phyloP scores from a whole-genome alignment of 345 rosid genomes.

The Citrus reticulata region DNA sequence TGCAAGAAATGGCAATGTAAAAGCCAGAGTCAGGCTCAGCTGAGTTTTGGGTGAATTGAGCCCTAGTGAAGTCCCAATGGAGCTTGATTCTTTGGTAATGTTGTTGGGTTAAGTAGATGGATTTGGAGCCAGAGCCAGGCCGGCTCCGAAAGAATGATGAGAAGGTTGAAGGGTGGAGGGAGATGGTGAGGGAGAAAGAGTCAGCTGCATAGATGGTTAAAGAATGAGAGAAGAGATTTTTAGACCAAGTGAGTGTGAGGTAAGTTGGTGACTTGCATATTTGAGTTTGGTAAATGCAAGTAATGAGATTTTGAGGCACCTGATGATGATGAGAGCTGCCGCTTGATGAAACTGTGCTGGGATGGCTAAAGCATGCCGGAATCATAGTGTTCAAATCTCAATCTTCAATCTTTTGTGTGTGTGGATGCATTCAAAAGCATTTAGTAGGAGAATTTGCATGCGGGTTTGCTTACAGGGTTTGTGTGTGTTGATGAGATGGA shows the following conservation, averaged over 20 bases:
- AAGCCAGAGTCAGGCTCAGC: slow-evolving; percentile 51
- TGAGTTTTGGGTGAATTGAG: slow-evolving; percentile 37
- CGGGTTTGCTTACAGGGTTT: background rate
- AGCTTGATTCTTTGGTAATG: slow-evolving; percentile 44
- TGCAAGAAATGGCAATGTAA: slow-evolving; percentile 43
- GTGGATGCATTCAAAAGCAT: background rate
- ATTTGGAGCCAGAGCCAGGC: slow-evolving; percentile 58
- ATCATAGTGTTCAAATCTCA: slow-evolving; percentile 30
- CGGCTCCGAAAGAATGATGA: slow-evolving; percentile 44
- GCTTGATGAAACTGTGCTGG: slow-evolving; percentile 28
- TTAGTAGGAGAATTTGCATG: background rate
- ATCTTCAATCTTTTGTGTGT: background rate
- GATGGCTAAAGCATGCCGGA: slow-evolving; percentile 47
- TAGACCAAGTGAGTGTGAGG: slow-evolving; percentile 55
- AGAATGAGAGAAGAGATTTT: slow-evolving; percentile 41
- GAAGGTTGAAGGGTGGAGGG: slow-evolving; percentile 40
- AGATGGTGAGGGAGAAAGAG: slow-evolving; percentile 45
- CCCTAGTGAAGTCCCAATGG: slow-evolving; percentile 54
- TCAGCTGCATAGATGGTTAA: slow-evolving; percentile 43
- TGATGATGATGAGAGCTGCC: slow-evolving; percentile 15
- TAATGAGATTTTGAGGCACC: slow-evolving; percentile 45
- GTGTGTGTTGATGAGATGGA: slow-evolving; percentile 10
- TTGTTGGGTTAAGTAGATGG: slow-evolving; percentile 36
- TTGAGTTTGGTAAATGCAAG: slow-evolving; percentile 42
- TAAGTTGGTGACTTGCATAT: slow-evolving; percentile 34